Evolutionary conservation across 495 filamentous ascomycete species (phyloP).

Genomic region (Aspergillus nanangensis): DNA sequence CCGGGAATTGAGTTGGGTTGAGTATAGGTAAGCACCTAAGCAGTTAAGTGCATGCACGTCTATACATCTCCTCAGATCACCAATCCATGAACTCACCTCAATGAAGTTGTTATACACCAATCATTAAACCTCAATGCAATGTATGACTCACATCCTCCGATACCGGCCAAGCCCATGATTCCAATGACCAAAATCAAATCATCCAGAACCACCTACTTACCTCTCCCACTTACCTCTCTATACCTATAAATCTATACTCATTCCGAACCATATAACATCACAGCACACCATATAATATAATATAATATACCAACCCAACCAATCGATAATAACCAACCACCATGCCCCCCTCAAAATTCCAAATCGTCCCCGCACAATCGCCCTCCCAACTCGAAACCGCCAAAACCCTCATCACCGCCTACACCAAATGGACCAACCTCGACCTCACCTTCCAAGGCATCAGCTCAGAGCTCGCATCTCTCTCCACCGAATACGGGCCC

Average conservation of each 20-base stretch:
- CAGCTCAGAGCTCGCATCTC: constrained; percentile 40
- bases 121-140: neutral
- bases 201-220: neutral
- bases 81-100: too few relatives aligned
- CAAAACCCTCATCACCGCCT: constrained; percentile 43
- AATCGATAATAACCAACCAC: neutral
- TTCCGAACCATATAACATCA: neutral
- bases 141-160: neutral
- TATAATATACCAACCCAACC: neutral
- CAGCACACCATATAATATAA: neutral
- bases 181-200: neutral
- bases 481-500: constrained; percentile 51
- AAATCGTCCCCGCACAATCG: constrained; percentile 11
- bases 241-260: neutral
- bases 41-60: too few relatives aligned
- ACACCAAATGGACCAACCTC: constrained; percentile 47
- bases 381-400: constrained; percentile 11
- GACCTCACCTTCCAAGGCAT: constrained; percentile 59
- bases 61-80: too few relatives aligned
- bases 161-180: neutral
- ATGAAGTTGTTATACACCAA: too few relatives aligned
- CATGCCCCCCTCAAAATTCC: neutral
- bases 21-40: too few relatives aligned
- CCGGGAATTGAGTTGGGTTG: too few relatives aligned
- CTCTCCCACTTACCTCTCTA: neutral